Percentiles rank a stretch among this genome's conserved stretches.
phyloP scores from a whole-genome alignment of 2,329 filamentous ascomycete genomes.

The Bipolaris zeicola region DNA sequence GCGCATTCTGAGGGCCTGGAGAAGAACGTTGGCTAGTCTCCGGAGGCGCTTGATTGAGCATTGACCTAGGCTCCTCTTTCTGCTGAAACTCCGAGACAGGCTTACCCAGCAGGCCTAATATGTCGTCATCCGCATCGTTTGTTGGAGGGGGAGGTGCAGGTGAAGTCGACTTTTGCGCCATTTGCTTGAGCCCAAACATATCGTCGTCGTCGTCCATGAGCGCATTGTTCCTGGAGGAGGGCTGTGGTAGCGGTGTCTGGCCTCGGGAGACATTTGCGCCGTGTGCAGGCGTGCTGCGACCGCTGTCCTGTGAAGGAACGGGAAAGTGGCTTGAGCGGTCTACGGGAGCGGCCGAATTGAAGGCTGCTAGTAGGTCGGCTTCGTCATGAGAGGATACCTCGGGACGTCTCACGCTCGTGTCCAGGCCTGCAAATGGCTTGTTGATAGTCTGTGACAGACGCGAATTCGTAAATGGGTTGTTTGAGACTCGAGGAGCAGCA shows the following conservation, averaged over 20 bases:
- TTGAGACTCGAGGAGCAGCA: slow-evolving; percentile 29
- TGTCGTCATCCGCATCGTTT: slow-evolving; percentile 60
- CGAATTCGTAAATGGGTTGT: slow-evolving; percentile 31
- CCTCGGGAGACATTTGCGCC: slow-evolving; percentile 33
- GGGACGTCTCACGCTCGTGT: slow-evolving; percentile 39
- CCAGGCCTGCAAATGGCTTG: slow-evolving; percentile 46
- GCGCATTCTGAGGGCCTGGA: slow-evolving; percentile 53
- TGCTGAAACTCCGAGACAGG: slow-evolving; percentile 61
- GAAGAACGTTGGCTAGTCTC: slow-evolving; percentile 23
- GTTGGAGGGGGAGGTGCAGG: slow-evolving; percentile 27
- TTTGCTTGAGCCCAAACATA: slow-evolving; percentile 78
- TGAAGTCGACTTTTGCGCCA: slow-evolving; percentile 55
- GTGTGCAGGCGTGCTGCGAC: slow-evolving; percentile 49
- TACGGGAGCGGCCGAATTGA: slow-evolving; percentile 64
- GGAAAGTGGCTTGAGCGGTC: slow-evolving; percentile 66
- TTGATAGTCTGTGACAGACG: slow-evolving; percentile 46
- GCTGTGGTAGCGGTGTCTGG: slow-evolving; percentile 35
- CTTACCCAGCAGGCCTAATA: slow-evolving; percentile 65
- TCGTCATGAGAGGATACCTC: slow-evolving; percentile 50
- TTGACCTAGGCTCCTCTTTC: slow-evolving; percentile 26
- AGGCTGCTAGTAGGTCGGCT: slow-evolving; percentile 66
- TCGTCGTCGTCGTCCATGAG: slow-evolving; percentile 77
- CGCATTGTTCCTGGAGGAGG: slow-evolving; percentile 20
- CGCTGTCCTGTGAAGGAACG: slow-evolving; percentile 49
- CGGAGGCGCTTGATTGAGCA: slow-evolving; percentile 8